A percentile compares a stretch with the other conserved stretches of the same genome.
These are phyloP conservation scores for Phylloboletellus chloephorus DNA, from an alignment of 1,284 basidiomycete species.

Conservation along the genomic window DNA sequence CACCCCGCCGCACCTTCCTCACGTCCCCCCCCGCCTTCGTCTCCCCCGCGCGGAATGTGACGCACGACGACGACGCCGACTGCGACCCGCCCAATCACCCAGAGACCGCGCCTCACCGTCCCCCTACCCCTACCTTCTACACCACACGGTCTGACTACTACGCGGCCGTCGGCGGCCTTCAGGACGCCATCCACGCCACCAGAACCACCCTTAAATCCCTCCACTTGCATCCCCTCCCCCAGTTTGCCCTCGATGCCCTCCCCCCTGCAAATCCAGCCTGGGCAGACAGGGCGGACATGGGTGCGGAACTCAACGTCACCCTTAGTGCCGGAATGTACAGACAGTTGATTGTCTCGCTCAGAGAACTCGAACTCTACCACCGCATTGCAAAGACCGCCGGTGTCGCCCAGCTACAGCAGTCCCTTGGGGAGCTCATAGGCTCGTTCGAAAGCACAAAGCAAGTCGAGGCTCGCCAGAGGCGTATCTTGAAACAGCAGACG, in stretches of 20 bases:
- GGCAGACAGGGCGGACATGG: slow-evolving; percentile 62
- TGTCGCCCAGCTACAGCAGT: slow-evolving; percentile 50
- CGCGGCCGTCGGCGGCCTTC: slow-evolving; percentile 67
- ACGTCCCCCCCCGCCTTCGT: too few relatives aligned
- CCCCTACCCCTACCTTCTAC: slow-evolving; percentile 75
- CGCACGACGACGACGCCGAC: background rate
- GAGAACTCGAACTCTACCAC: slow-evolving; percentile 68
- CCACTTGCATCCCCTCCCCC: slow-evolving; percentile 74
- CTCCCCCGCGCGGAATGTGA: too few relatives aligned
- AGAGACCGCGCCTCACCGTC: slow-evolving; percentile 25
- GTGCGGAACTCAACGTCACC: slow-evolving; percentile 49
- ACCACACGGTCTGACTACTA: slow-evolving; percentile 79
- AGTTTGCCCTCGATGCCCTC: slow-evolving; percentile 58
- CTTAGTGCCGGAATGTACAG: slow-evolving; percentile 75
- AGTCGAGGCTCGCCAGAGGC: slow-evolving; percentile 48
- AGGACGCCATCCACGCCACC: slow-evolving; percentile 57
- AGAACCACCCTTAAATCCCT: slow-evolving; percentile 58
- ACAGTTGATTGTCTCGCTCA: slow-evolving; percentile 59
- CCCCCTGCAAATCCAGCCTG: slow-evolving; percentile 60
- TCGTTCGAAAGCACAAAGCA: slow-evolving; percentile 66
- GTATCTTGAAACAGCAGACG: slow-evolving; percentile 26
- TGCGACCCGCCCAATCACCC: slow-evolving; percentile 6
- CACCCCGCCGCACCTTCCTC: too few relatives aligned
- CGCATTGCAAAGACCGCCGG: slow-evolving; percentile 65
- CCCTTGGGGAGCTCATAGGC: slow-evolving; percentile 50